Evolutionary conservation across 2,329 filamentous ascomycete genomes (phyloP), one percentile per base, ranked within the genome.

Genomic region (Pseudogymnoascus sp.): DNA sequence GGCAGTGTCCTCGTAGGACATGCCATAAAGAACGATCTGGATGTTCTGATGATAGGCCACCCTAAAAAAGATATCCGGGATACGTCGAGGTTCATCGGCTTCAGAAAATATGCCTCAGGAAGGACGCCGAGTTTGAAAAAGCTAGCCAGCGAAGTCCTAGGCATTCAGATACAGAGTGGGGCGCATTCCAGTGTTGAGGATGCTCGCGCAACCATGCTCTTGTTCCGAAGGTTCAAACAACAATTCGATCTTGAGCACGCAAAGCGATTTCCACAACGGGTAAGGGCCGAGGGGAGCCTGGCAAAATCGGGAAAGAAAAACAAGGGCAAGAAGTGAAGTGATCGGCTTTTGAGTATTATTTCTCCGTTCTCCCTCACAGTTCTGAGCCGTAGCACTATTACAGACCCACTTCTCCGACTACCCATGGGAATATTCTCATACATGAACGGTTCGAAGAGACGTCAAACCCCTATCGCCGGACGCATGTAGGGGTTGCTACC

Each of bases 181-280:
- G 77, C 82, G 26, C 86, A 89, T 72, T 88, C 84, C 1, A 89
- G 85, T 72, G 77, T 88, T 66, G 79, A 88, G 77, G 94, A 99
- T 78, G 94, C 94, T 1, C 81, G 91, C 67, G 91, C 90, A 4
- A 88, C 92, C 0, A 97, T 99, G 92, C 77, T 93, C 62, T 77
- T 99, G 43, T 97, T 96, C 71, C 82, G 90, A 65, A 84, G 85
- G 67, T 85, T 92, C 73, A 97, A 97, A 77, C 80, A 86, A 16
- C 89, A 82, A 0, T 97, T 99, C 72, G 94, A 97, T 72, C 78
- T 85, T 63, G 91, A 96, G 72, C 85, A 91, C 73, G 78, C 86
- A 62, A 87, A 85, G 73, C 84, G 83, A 63, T 94, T 83, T 73
- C 79, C 81, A 3, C 72, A 76, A 6, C 75, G 72, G 62, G 68